phyloP scores from a whole-genome alignment of 495 filamentous ascomycete species.

The Opeltia flavorubescens region DNA sequence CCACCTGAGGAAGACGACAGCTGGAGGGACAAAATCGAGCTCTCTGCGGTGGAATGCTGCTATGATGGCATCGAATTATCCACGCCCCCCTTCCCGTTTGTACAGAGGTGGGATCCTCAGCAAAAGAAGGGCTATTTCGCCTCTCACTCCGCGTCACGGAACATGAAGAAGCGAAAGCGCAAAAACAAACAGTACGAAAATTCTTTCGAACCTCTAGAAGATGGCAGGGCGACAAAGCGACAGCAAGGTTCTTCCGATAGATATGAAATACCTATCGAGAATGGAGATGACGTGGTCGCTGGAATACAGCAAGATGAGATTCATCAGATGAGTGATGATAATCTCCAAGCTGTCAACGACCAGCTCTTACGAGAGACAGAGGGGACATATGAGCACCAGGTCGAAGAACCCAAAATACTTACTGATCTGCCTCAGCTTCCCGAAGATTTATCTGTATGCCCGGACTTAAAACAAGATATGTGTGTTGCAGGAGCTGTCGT shows the following conservation, averaged over 20 bases:
- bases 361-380: constrained; percentile 21
- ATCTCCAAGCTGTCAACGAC: constrained; percentile 10
- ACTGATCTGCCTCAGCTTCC: constrained; percentile 59
- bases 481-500: constrained; percentile 53
- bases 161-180: constrained; percentile 39
- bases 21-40: constrained; percentile 62
- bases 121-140: constrained; percentile 35
- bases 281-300: constrained; percentile 39
- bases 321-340: constrained; percentile 6
- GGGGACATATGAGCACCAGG: constrained; percentile 14
- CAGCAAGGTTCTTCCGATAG: constrained; percentile 14
- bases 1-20: constrained; percentile 23
- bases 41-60: constrained; percentile 72
- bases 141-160: constrained; percentile 33
- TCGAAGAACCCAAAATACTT: constrained; percentile 22
- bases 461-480: constrained; percentile 36
- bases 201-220: background rate
- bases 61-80: constrained; percentile 58
- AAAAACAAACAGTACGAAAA: constrained; percentile 19
- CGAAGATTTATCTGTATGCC: constrained; percentile 39
- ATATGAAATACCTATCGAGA: background rate
- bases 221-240: background rate
- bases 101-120: constrained; percentile 74
- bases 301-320: constrained; percentile 15
- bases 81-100: constrained; percentile 78